Evolutionary conservation across 768 basidiomycete genomes (phyloP).

Genomic region (Termitomyces sp.): DNA sequence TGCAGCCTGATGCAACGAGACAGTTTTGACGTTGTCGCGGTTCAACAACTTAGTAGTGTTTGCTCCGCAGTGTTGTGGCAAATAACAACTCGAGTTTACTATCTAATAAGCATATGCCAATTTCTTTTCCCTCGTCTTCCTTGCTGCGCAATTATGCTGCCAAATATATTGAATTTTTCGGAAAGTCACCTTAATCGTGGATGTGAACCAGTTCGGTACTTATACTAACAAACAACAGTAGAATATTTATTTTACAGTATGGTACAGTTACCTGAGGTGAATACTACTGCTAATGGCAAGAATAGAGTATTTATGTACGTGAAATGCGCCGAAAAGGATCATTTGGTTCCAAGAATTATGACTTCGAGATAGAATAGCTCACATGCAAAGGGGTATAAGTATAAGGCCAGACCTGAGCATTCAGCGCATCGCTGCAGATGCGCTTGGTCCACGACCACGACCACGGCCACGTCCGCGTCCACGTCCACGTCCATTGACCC

Average conservation of each 20-base stretch:
- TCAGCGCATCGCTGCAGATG: slow-evolving; percentile 15
- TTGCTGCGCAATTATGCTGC: no score
- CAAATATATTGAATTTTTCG: no score
- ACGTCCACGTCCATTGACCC: slow-evolving; percentile 29
- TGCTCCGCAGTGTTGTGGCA: slow-evolving; percentile 9
- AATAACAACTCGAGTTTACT: slow-evolving; percentile 2
- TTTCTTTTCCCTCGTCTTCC: no score
- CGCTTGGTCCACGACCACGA: slow-evolving; percentile 19
- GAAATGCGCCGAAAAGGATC: not conserved
- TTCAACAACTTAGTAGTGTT: slow-evolving; percentile 16
- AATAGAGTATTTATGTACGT: not conserved
- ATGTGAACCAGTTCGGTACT: no score
- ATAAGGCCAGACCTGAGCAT: not conserved
- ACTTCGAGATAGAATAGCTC: not conserved
- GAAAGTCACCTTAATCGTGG: no score
- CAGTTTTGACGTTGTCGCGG: slow-evolving; percentile 18
- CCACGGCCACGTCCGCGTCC: slow-evolving; percentile 30
- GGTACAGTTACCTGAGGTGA: not conserved
- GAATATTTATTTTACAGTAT: not conserved
- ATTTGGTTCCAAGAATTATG: not conserved
- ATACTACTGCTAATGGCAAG: not conserved
- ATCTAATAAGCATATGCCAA: no score
- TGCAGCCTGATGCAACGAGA: slow-evolving; percentile 10
- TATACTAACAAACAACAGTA: not conserved
- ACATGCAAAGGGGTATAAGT: not conserved